Percentiles rank a stretch among this genome's conserved stretches.
phyloP scores from a whole-genome alignment of 2,329 filamentous ascomycete genomes.

The Aspergillus novofumigatus region DNA sequence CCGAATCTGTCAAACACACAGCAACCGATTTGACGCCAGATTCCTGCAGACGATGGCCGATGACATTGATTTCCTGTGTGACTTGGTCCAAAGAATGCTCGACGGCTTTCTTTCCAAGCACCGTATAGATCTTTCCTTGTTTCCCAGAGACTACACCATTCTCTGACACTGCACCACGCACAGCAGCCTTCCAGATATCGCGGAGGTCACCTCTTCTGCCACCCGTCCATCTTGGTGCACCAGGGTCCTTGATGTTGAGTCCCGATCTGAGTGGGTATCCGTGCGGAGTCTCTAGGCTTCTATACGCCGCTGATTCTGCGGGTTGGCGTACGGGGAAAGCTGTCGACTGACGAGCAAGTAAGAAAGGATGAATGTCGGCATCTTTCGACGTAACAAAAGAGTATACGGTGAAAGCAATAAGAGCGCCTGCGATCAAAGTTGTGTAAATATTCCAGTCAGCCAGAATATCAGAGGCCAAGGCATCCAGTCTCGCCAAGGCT shows the following conservation, averaged over 20 bases:
- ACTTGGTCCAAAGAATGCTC: constrained; percentile 71
- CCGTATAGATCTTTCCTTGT: constrained; percentile 69
- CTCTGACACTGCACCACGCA: constrained; percentile 60
- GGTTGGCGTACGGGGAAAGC: constrained; percentile 74
- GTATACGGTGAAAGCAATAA: constrained; percentile 67
- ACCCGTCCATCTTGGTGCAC: constrained; percentile 73
- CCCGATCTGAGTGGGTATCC: constrained; percentile 75
- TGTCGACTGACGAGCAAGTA: constrained; percentile 79
- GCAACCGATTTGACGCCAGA: constrained; percentile 70
- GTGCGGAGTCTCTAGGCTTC: constrained; percentile 79
- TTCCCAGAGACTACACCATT: constrained; percentile 59
- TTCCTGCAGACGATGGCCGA: constrained; percentile 73
- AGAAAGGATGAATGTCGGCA: constrained; percentile 85
- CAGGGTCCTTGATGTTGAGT: constrained; percentile 75
- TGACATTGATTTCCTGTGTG: constrained; percentile 79
- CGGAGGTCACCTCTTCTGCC: constrained; percentile 86
- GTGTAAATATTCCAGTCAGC: constrained; percentile 80
- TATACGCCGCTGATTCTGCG: constrained; percentile 79
- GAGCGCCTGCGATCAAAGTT: constrained; percentile 63
- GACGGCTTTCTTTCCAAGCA: constrained; percentile 68
- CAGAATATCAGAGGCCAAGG: constrained; percentile 63
- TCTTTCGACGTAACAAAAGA: constrained; percentile 68
- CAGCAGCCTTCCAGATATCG: constrained; percentile 79
- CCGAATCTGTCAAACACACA: constrained; percentile 86
- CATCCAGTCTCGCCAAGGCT: constrained; percentile 65